Percentiles rank a stretch among this genome's conserved stretches.
phyloP scores from a whole-genome alignment of 2,329 filamentous ascomycete genomes.

The Cadophora gregata region DNA sequence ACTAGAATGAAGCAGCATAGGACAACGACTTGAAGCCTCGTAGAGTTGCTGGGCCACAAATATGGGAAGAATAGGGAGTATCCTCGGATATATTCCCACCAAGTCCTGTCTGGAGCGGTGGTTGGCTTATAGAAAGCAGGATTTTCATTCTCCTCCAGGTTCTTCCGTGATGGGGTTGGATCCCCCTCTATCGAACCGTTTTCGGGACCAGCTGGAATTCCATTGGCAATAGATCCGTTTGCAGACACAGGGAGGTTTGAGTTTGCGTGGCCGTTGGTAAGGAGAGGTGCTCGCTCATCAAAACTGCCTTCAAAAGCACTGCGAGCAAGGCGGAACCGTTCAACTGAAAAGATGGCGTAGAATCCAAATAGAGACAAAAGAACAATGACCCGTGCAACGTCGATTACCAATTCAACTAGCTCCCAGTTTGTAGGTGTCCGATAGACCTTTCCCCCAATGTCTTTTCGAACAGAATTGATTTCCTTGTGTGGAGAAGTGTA shows the following conservation, averaged over 20 bases:
- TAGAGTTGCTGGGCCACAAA: constrained; percentile 88
- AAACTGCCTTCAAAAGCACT: constrained; percentile 23
- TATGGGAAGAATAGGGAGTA: constrained; percentile 97
- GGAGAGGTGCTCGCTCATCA: constrained; percentile 67
- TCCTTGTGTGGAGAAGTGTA: constrained; percentile 71
- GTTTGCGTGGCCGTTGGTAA: constrained; percentile 52
- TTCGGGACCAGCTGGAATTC: constrained; percentile 18
- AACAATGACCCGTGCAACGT: constrained; percentile 71
- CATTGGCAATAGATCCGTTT: constrained; percentile 48
- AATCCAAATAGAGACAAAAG: constrained; percentile 60
- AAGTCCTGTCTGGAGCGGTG: constrained; percentile 84
- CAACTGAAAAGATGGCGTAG: constrained; percentile 59
- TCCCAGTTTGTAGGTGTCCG: constrained; percentile 59
- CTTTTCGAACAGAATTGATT: constrained; percentile 51
- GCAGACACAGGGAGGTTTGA: constrained; percentile 42
- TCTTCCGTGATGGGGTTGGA: constrained; percentile 47
- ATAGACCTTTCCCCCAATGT: constrained; percentile 48
- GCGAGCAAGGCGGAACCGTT: constrained; percentile 37
- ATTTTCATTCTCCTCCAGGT: constrained; percentile 66
- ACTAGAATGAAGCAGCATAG: constrained; percentile 83
- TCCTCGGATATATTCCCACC: constrained; percentile 94
- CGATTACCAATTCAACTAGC: constrained; percentile 68
- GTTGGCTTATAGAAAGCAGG: constrained; percentile 89
- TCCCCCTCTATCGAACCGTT: constrained; percentile 43
- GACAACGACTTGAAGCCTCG: constrained; percentile 77